These are phyloP conservation scores for Yueomyces sp. DNA, from an alignment of 1,139 yeast genomes.

Conservation along the genomic window DNA sequence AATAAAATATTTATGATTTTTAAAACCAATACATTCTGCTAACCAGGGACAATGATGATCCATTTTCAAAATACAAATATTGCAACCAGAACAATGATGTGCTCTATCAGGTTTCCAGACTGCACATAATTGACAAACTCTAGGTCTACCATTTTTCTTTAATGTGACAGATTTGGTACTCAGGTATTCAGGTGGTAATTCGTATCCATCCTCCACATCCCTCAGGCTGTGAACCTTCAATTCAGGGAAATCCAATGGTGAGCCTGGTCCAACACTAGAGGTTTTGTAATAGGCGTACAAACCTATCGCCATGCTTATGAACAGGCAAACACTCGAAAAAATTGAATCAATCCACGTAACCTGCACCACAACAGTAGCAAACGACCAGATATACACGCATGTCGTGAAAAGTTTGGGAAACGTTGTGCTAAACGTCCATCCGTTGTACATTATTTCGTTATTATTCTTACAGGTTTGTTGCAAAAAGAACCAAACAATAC, in stretches of 20 bases:
- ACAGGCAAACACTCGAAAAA: constrained; percentile 2
- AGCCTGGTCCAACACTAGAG: constrained; percentile 48
- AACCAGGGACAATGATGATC: constrained; percentile 99
- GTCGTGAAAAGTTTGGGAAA: constrained; percentile 18
- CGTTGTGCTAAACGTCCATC: constrained; percentile 1
- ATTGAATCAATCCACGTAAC: constrained; percentile 8
- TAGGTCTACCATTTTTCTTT: constrained; percentile 32
- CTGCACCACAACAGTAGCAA: constrained; percentile 7
- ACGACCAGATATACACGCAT: constrained; percentile 14
- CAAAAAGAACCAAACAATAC: too few relatives aligned
- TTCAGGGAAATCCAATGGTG: constrained; percentile 41
- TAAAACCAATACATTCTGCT: constrained; percentile 73
- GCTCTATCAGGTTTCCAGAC: constrained; percentile 91
- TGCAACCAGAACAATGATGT: constrained; percentile 76
- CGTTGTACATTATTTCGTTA: neutral
- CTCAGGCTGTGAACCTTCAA: constrained; percentile 22
- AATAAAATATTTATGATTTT: constrained; percentile 65
- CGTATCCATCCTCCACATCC: constrained; percentile 20
- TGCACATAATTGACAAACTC: constrained; percentile 60
- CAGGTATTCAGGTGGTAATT: constrained; percentile 29
- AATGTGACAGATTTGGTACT: constrained; percentile 26
- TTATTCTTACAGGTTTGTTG: too few relatives aligned
- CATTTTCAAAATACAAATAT: constrained; percentile 61
- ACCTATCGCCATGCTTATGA: constrained; percentile 5
- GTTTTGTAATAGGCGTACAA: constrained; percentile 42